phyloP scores from a whole-genome alignment of 2,329 filamentous ascomycete species.

The Rutstroemia sp. region DNA sequence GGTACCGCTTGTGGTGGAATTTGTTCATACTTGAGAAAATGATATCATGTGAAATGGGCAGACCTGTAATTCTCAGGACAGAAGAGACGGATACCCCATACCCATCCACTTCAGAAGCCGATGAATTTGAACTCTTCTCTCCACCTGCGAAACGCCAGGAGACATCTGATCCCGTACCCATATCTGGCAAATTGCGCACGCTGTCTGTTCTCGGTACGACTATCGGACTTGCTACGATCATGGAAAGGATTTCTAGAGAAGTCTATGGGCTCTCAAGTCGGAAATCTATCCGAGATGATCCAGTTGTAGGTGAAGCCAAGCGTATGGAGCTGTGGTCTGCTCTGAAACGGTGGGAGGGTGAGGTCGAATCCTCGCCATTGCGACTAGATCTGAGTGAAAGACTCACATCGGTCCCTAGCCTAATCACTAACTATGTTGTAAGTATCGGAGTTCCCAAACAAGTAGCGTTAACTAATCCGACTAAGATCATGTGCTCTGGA shows the following conservation, averaged over 20 bases:
- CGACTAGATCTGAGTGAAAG: slow-evolving; percentile 22
- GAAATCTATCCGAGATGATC: slow-evolving; percentile 23
- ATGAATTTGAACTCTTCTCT: slow-evolving; percentile 28
- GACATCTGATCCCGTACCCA: slow-evolving; percentile 7
- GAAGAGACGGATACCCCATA: slow-evolving; percentile 26
- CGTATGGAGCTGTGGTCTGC: slow-evolving; percentile 20
- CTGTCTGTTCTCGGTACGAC: slow-evolving; percentile 25
- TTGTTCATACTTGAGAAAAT: slow-evolving; percentile 29
- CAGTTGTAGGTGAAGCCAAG: slow-evolving; percentile 18
- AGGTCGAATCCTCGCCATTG: slow-evolving; percentile 22
- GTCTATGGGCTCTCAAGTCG: slow-evolving; percentile 24
- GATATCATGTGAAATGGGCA: slow-evolving; percentile 25
- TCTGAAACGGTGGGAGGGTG: slow-evolving; percentile 22
- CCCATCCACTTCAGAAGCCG: slow-evolving; percentile 25
- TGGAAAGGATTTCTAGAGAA: slow-evolving; percentile 22
- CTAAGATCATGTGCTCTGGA: slow-evolving; percentile 22
- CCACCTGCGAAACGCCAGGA: slow-evolving; percentile 6
- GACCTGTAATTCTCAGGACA: slow-evolving; percentile 20
- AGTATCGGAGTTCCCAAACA: background rate
- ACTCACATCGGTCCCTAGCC: slow-evolving; percentile 22
- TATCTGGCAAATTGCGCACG: slow-evolving; percentile 22
- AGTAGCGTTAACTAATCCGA: background rate
- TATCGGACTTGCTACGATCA: slow-evolving; percentile 18
- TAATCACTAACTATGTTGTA: slow-evolving; percentile 27
- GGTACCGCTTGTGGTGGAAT: slow-evolving; percentile 29